phyloP scores from a whole-genome alignment of 371 early-diverging fungal genomes.

The Lichtheimia corymbifera region DNA sequence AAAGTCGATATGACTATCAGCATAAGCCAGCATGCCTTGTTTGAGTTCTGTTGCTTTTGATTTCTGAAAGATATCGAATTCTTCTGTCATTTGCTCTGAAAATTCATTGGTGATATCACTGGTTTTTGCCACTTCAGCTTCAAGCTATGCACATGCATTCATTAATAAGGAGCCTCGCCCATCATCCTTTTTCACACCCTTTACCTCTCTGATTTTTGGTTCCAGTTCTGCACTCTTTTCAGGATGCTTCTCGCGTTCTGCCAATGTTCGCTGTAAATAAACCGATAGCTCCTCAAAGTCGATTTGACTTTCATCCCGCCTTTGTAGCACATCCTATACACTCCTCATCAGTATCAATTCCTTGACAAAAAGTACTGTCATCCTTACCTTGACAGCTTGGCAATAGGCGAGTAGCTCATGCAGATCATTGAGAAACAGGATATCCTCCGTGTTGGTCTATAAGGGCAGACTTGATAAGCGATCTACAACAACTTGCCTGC shows the following conservation, averaged over 20 bases:
- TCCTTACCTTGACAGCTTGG: conserved; percentile 74
- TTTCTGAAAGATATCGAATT: conserved; percentile 78
- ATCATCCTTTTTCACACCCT: not conserved
- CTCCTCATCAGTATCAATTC: not conserved
- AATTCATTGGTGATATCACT: conserved; percentile 71
- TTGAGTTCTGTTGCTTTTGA: conserved; percentile 81
- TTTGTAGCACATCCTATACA: conserved; percentile 68
- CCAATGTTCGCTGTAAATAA: conserved; percentile 66
- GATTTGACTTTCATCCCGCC: conserved; percentile 91
- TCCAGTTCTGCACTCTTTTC: conserved; percentile 6
- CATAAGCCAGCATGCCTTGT: conserved; percentile 71
- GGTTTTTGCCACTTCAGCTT: conserved; percentile 74
- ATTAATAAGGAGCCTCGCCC: not conserved
- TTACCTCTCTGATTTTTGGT: conserved; percentile 7
- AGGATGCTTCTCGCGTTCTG: conserved; percentile 37
- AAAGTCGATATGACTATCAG: conserved; percentile 79
- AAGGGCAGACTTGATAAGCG: not conserved
- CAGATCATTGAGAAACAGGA: conserved; percentile 75
- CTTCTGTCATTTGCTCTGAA: conserved; percentile 75
- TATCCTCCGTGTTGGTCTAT: conserved; percentile 63
- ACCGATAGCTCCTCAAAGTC: conserved; percentile 86
- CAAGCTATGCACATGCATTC: conserved; percentile 53
- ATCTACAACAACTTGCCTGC: not conserved
- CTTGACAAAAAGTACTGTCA: not conserved
- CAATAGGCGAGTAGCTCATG: conserved; percentile 90